Conservation (phyloP, 257 asterid genomes). For the Echium plantagineum region DNA sequence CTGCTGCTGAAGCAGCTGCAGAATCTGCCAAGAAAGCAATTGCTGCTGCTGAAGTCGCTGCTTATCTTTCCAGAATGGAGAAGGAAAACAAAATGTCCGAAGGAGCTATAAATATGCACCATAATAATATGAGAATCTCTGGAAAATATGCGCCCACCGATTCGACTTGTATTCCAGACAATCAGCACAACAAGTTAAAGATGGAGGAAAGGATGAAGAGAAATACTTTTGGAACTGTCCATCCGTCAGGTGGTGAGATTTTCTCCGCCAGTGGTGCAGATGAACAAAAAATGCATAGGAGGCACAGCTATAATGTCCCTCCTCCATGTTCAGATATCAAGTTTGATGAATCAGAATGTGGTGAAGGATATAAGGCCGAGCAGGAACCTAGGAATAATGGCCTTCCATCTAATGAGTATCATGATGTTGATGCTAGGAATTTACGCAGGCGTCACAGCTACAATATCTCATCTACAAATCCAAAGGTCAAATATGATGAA, state of each 20-base stretch:
- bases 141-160: conserved; percentile 12
- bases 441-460: conserved; percentile 58
- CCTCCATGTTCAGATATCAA: conserved; percentile 23
- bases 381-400: conserved; percentile 19
- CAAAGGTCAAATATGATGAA: conserved; percentile 51
- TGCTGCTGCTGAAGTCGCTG: conserved; percentile 88
- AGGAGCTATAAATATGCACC: conserved; percentile 1
- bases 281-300: conserved; percentile 32
- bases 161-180: conserved; percentile 11
- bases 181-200: conserved; percentile 13
- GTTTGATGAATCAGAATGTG: conserved; percentile 59
- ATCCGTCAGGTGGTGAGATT: not conserved
- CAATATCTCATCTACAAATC: conserved; percentile 27
- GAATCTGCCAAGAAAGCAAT: conserved; percentile 56
- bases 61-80: conserved; percentile 40
- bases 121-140: conserved; percentile 6
- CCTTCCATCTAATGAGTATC: conserved; percentile 5
- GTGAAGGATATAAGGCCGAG: conserved; percentile 71
- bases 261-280: conserved; percentile 10
- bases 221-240: conserved; percentile 16
- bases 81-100: conserved; percentile 13
- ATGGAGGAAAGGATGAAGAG: conserved; percentile 17
- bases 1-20: conserved; percentile 87
- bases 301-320: conserved; percentile 56
- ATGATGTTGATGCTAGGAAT: conserved; percentile 16